Evolutionary conservation across 148 eudicot species (phyloP).

Genomic region (Cornus controversa): DNA sequence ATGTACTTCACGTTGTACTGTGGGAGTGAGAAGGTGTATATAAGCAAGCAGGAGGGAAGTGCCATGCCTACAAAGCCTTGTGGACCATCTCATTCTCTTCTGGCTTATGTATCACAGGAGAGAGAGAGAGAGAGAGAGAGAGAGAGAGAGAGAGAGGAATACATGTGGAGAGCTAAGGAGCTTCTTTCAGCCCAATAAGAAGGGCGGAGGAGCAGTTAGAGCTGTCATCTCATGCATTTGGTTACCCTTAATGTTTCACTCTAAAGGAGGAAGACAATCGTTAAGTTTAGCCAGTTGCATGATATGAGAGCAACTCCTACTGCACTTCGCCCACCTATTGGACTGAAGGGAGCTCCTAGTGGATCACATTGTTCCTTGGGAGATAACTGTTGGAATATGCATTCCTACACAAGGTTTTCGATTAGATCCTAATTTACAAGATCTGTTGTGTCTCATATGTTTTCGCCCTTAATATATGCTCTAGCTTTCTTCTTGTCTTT

Average conservation of each 20-base stretch:
- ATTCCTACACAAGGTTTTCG: not conserved
- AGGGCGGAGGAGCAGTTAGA: slow-evolving; percentile 56
- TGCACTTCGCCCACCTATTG: slow-evolving; percentile 55
- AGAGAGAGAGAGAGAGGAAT: not conserved
- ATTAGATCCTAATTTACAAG: not conserved
- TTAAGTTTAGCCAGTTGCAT: slow-evolving; percentile 56
- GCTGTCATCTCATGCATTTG: slow-evolving; percentile 76
- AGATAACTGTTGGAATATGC: not conserved
- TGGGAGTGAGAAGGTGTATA: not conserved
- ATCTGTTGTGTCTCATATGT: not conserved
- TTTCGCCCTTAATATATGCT: not conserved
- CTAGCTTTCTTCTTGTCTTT: too few species aligned
- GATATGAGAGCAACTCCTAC: slow-evolving; percentile 70
- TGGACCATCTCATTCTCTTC: not conserved
- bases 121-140: not conserved
- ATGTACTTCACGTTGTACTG: too few species aligned
- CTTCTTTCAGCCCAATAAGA: slow-evolving; percentile 66
- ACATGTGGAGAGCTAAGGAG: slow-evolving; percentile 32
- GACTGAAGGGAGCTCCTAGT: slow-evolving; percentile 83
- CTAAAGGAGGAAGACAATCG: not conserved
- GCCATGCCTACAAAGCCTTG: slow-evolving; percentile 5
- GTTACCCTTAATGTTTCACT: slow-evolving; percentile 24
- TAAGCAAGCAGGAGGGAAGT: not conserved
- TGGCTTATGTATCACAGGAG: not conserved
- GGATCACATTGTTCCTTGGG: not conserved